phyloP scores from a whole-genome alignment of 768 basidiomycete genomes.

The Kwoniella pini region DNA sequence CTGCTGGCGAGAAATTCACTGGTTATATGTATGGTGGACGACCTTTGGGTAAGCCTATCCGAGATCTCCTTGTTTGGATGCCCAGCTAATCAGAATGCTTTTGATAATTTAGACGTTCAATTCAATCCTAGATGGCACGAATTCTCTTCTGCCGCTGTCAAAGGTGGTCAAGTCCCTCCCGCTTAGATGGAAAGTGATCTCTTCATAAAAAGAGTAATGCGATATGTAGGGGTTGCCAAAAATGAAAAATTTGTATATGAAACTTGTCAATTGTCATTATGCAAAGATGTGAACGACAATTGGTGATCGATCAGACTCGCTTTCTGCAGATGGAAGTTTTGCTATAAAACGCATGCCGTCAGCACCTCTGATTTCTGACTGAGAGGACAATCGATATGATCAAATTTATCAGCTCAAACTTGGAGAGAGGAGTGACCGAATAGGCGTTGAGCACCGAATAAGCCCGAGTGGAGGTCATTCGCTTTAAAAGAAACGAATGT shows the following conservation, averaged over 20 bases:
- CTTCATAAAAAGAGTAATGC: too few relatives aligned
- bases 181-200: slow-evolving; percentile 6
- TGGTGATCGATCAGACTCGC: too few relatives aligned
- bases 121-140: slow-evolving; percentile 97
- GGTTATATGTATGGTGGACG: slow-evolving; percentile 93
- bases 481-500: background rate
- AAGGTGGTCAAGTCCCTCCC: slow-evolving; percentile 59
- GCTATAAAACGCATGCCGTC: too few relatives aligned
- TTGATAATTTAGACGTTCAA: slow-evolving; percentile 66
- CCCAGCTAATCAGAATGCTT: background rate
- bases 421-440: too few relatives aligned
- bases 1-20: slow-evolving; percentile 96
- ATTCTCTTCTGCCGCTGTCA: slow-evolving; percentile 83
- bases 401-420: too few relatives aligned
- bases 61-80: background rate
- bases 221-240: too few relatives aligned
- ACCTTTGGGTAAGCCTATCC: slow-evolving; percentile 66
- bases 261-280: background rate
- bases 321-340: too few relatives aligned
- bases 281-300: slow-evolving; percentile 1
- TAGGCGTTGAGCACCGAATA: slow-evolving; percentile 1
- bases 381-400: too few relatives aligned
- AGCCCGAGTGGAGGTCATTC: slow-evolving; percentile 7
- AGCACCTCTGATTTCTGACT: too few relatives aligned
- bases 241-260: background rate